Evolutionary conservation across 129 eudicot genomes (phyloP).

Genomic region (Cynara cardunculus): DNA sequence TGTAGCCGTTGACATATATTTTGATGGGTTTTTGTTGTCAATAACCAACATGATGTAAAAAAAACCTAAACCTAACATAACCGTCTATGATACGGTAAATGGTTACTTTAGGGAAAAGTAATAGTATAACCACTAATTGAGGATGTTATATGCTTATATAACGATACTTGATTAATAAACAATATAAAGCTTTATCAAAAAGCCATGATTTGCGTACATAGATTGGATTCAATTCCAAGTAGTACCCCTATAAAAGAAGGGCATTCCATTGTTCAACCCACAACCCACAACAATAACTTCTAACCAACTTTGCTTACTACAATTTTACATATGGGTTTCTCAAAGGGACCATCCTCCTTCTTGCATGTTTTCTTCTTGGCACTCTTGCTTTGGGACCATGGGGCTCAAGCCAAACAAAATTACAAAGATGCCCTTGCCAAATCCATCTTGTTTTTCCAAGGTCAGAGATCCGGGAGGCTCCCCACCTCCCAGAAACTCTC

Average conservation of each 20-base stretch:
- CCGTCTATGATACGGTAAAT: neutral
- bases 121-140: constrained; percentile 3
- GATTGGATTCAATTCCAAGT: constrained; percentile 10
- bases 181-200: constrained; percentile 30
- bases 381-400: constrained; percentile 24
- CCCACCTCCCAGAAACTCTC: constrained; percentile 42
- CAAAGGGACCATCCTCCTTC: constrained; percentile 15
- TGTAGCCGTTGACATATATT: neutral
- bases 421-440: constrained; percentile 90
- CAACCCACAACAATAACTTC: constrained; percentile 17
- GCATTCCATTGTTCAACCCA: constrained; percentile 15
- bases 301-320: constrained; percentile 5
- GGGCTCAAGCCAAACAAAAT: constrained; percentile 46
- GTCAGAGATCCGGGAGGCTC: constrained; percentile 81
- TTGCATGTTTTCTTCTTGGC: constrained; percentile 21
- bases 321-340: constrained; percentile 19
- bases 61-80: neutral
- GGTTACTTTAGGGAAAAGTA: constrained; percentile 21
- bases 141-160: neutral
- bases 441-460: constrained; percentile 81
- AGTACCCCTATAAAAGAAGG: constrained; percentile 24
- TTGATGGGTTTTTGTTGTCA: neutral
- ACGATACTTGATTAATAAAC: constrained; percentile 22
- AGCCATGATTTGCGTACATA: constrained; percentile 39
- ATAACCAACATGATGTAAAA: neutral